Evolutionary conservation across 2,329 filamentous ascomycete species (phyloP), one percentile per base, ranked within the genome.

Genomic region (Colletotrichum musae): DNA sequence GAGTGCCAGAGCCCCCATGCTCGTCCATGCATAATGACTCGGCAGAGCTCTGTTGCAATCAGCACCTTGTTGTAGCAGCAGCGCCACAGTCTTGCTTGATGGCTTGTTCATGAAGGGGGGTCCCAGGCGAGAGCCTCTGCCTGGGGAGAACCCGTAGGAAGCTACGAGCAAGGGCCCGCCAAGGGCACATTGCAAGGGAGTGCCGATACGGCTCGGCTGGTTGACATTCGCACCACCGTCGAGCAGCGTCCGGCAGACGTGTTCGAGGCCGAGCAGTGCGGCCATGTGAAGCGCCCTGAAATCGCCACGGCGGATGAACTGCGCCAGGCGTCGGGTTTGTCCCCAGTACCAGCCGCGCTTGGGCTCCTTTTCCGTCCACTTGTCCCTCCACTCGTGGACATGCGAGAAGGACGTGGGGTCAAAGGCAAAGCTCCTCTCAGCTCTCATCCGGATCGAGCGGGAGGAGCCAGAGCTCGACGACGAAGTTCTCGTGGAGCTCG

Each of bases 201-300:
- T 53, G 5, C 56, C 63, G n/a, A 60, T 45, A 15, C 24, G 58
- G n/a, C 63, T 60, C 18, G 13, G 48, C 7, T 13, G 48, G 28
- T 60, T 28, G 7, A 60, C 26, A 10, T 60, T 36, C 7, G 50
- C 18, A 10, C 39, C 39, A 2, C 28, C 2, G 0, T 10, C 5
- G 0, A 65, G 6, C 2, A 65, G n/a, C 18, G 32, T 24, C 9
- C 36, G 9, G 5, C 56, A 65, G 15, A 65, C n/a, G 5, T 21
- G 13, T 3, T 60, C 26, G 7, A 65, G 32, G 4, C 63, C 48
- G 7, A 65, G 48, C 2, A 65, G 15, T 5, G 56, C 48, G 9
- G 63, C 56, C 63, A 65, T 65, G 18, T 65, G 63, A 15, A 65
- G 6, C 3, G 63, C 48, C 13, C 47, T 65, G 13, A 60, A 65